Evolutionary conservation across 352 stramenopile species (phyloP).

Genomic region (Globisporangium alternatum): DNA sequence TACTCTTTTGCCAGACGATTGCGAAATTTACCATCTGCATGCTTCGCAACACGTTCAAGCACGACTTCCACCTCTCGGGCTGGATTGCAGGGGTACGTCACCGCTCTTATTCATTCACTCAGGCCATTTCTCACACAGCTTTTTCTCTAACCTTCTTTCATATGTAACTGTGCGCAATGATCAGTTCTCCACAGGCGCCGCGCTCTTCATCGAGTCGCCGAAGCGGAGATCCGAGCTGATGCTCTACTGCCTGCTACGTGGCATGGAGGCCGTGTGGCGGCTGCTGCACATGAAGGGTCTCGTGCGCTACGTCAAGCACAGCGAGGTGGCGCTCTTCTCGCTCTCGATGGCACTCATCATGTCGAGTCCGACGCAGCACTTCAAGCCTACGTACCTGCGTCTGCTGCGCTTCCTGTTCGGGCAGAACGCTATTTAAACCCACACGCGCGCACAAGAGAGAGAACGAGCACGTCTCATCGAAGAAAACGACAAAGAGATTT

Average conservation of each 20-base stretch:
- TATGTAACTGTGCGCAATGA: background rate
- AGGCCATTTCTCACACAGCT: background rate
- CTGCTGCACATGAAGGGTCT: constrained; percentile 59
- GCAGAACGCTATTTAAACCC: constrained; percentile 54
- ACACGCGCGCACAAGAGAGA: background rate
- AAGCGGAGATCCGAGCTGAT: constrained; percentile 82
- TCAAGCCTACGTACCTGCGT: constrained; percentile 79
- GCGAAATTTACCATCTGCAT: constrained; percentile 71
- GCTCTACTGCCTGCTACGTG: constrained; percentile 74
- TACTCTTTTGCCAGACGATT: constrained; percentile 35
- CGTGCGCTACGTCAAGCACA: constrained; percentile 68
- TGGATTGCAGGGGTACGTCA: constrained; percentile 45
- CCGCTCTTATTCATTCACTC: background rate
- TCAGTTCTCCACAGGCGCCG: constrained; percentile 50
- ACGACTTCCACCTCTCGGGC: constrained; percentile 41
- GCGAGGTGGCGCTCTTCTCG: constrained; percentile 75
- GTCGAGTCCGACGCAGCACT: constrained; percentile 65
- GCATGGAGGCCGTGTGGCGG: constrained; percentile 74
- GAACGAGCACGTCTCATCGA: background rate
- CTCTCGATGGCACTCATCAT: constrained; percentile 84
- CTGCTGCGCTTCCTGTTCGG: constrained; percentile 84
- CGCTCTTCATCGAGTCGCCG: constrained; percentile 73
- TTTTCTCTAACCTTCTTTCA: background rate
- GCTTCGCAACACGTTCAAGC: constrained; percentile 63
- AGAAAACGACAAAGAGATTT: background rate